Conservation (phyloP, 2,329 filamentous ascomycete genomes). For the Fragosphaeria purpurea region DNA sequence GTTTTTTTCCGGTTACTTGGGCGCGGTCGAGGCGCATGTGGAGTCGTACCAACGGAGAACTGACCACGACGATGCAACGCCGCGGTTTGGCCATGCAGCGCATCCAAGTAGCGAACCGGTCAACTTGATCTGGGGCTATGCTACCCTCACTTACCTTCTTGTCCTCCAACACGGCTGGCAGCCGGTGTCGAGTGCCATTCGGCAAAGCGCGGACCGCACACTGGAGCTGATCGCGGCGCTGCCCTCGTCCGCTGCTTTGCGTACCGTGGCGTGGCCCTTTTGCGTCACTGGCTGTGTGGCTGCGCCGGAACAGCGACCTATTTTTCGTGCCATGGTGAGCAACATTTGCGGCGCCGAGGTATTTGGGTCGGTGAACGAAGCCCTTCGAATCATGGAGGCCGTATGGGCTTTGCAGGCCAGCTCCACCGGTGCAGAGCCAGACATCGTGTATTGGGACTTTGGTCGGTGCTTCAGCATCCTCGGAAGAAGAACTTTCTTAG, state of each 20-base stretch:
- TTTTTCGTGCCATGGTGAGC: constrained; percentile 31
- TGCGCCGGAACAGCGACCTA: constrained; percentile 28
- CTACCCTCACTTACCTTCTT: constrained; percentile 35
- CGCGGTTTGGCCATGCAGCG: no score
- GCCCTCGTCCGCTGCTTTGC: constrained; percentile 19
- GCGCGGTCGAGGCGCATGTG: not conserved
- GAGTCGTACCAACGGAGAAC: not conserved
- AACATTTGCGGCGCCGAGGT: constrained; percentile 32
- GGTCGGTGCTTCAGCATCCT: constrained; percentile 27
- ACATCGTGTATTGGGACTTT: constrained; percentile 31
- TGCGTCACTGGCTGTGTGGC: constrained; percentile 26
- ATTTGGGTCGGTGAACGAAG: constrained; percentile 35
- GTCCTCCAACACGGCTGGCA: constrained; percentile 43
- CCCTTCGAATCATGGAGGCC: constrained; percentile 34
- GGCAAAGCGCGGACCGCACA: constrained; percentile 12
- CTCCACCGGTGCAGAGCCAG: constrained; percentile 25
- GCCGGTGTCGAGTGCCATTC: constrained; percentile 19
- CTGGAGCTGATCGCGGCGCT: constrained; percentile 13
- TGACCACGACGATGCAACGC: not conserved
- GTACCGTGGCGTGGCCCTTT: constrained; percentile 25
- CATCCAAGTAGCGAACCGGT: not conserved
- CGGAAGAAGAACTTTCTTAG: constrained; percentile 14
- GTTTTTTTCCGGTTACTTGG: constrained; percentile 6
- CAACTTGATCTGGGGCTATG: constrained; percentile 36
- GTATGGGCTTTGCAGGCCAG: constrained; percentile 27